Evolutionary conservation across 257 asterid species (phyloP).

Genomic region (Solanum megistacrolobum): DNA sequence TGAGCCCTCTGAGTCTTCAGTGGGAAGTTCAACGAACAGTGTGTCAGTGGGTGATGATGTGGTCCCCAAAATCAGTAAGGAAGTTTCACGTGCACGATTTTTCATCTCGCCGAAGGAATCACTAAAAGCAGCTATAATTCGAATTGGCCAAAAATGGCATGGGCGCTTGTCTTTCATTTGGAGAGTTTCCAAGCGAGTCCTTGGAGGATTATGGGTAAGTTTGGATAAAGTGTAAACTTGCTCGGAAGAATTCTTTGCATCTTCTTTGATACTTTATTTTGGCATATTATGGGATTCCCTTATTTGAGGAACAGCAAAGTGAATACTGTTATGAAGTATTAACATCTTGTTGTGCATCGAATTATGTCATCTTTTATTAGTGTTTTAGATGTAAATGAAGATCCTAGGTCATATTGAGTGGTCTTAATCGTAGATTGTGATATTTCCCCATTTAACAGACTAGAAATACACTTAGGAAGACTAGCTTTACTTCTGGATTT

Average conservation of each 20-base stretch:
- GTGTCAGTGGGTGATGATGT: conserved; percentile 39
- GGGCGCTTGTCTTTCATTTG: conserved; percentile 68
- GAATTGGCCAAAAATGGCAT: conserved; percentile 74
- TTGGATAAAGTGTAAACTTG: background rate
- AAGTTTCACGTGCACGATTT: conserved; percentile 47
- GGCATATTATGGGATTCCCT: background rate
- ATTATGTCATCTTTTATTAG: background rate
- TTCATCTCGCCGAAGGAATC: conserved; percentile 68
- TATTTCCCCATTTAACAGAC: background rate
- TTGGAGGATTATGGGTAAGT: conserved; percentile 94
- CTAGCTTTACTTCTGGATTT: background rate
- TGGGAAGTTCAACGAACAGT: conserved; percentile 27
- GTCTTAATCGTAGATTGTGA: background rate
- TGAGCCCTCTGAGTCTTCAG: conserved; percentile 45
- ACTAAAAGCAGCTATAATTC: conserved; percentile 64
- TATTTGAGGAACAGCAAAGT: background rate
- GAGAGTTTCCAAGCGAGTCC: conserved; percentile 60
- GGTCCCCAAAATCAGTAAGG: conserved; percentile 37
- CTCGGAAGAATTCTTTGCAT: background rate
- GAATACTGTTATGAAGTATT: background rate
- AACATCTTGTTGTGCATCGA: background rate
- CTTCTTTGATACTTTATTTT: background rate
- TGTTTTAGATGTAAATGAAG: background rate
- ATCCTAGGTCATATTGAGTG: background rate
- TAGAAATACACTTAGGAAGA: background rate